A percentile compares a stretch with the other conserved stretches of the same genome.
Conservation (phyloP, 495 filamentous ascomycete genomes). For the Neurospora africana region DNA sequence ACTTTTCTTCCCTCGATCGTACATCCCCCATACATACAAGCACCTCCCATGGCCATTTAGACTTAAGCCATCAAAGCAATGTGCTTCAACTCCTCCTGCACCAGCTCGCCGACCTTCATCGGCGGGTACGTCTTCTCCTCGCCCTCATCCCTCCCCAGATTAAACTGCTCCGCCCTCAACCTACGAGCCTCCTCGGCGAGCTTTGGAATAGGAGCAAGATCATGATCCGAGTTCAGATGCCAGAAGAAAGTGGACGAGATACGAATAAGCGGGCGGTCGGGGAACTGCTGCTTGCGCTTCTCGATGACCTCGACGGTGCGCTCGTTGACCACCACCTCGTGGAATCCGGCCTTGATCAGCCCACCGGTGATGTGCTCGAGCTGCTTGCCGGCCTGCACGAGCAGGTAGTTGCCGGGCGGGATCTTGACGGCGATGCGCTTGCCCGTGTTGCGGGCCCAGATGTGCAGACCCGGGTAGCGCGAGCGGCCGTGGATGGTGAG, state of each 20-base stretch:
- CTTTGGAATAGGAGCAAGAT: slow-evolving; percentile 31
- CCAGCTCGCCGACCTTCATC: slow-evolving; percentile 39
- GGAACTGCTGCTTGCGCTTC: slow-evolving; percentile 20
- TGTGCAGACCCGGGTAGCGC: slow-evolving; percentile 41
- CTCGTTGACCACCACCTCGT: slow-evolving; percentile 44
- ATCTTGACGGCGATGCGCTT: slow-evolving; percentile 39
- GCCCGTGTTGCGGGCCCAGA: slow-evolving; percentile 45
- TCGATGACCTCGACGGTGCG: slow-evolving; percentile 28
- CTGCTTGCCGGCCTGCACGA: slow-evolving; percentile 45
- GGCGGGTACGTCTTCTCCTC: slow-evolving; percentile 30
- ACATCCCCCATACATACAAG: not conserved
- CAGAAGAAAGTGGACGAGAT: slow-evolving; percentile 43
- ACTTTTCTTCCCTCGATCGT: not conserved
- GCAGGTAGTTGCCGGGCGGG: slow-evolving; percentile 35
- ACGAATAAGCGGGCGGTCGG: slow-evolving; percentile 33
- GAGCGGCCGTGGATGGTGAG: slow-evolving; percentile 45
- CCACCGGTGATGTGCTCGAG: slow-evolving; percentile 42
- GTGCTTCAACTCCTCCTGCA: slow-evolving; percentile 35
- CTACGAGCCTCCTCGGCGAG: slow-evolving; percentile 25
- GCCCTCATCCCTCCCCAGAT: slow-evolving; percentile 36
- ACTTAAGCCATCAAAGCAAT: slow-evolving; percentile 30
- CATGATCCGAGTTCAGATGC: slow-evolving; percentile 37
- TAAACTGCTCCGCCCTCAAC: slow-evolving; percentile 30
- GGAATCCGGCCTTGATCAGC: slow-evolving; percentile 42
- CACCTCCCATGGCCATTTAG: no score